These are phyloP conservation scores for Caloboletus inedulis DNA, from an alignment of 1,284 basidiomycete genomes.

Conservation along the genomic window DNA sequence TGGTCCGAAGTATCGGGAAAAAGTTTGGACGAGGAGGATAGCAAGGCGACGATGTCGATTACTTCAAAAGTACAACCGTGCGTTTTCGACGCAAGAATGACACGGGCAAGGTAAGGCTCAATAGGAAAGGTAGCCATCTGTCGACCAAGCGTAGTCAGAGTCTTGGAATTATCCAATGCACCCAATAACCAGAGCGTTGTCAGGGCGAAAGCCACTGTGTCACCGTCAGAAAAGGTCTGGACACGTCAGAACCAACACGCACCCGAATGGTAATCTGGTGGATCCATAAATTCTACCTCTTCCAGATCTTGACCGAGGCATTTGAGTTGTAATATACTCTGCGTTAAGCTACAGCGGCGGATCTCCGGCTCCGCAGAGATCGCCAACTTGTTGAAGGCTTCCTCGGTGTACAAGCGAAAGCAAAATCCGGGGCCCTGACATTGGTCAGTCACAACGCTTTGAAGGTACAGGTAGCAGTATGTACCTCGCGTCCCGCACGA, in stretches of 20 bases:
- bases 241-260: slow-evolving; percentile 27
- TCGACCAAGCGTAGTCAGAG: slow-evolving; percentile 68
- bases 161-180: slow-evolving; percentile 63
- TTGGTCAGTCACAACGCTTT: slow-evolving; percentile 3
- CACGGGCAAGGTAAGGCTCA: slow-evolving; percentile 77
- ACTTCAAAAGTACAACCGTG: slow-evolving; percentile 71
- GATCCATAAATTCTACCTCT: slow-evolving; percentile 81
- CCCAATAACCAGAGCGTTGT: slow-evolving; percentile 74
- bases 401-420: slow-evolving; percentile 86
- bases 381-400: slow-evolving; percentile 64
- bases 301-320: slow-evolving; percentile 79
- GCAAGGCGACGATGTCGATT: slow-evolving; percentile 75
- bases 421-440: slow-evolving; percentile 73
- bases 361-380: slow-evolving; percentile 83
- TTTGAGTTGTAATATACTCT: slow-evolving; percentile 80
- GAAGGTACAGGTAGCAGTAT: slow-evolving; percentile 13
- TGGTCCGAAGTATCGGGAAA: slow-evolving; percentile 71
- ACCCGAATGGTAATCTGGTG: slow-evolving; percentile 72
- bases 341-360: slow-evolving; percentile 77
- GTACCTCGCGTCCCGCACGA: slow-evolving; percentile 86
- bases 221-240: neutral
- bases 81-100: slow-evolving; percentile 70
- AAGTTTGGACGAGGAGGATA: slow-evolving; percentile 73
- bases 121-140: slow-evolving; percentile 84
- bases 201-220: slow-evolving; percentile 64